Conservation (phyloP, 2,329 filamentous ascomycete species). For the Volutella citrinella region DNA sequence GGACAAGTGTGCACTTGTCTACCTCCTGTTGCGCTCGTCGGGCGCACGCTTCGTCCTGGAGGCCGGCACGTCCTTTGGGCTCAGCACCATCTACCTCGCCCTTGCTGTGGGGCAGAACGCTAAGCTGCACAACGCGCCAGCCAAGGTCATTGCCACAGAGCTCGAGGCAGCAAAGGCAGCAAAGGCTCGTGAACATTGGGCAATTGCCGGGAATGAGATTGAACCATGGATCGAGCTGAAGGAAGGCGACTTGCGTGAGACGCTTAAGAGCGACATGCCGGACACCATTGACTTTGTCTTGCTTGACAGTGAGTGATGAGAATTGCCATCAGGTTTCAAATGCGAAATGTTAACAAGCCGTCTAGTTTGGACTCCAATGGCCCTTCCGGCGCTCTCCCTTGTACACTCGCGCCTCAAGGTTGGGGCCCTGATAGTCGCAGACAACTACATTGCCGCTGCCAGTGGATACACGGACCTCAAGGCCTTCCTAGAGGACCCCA, state of each 20-base stretch:
- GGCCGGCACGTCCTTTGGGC: slow-evolving; percentile 59
- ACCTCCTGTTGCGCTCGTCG: slow-evolving; percentile 48
- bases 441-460: slow-evolving; percentile 42
- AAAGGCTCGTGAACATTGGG: slow-evolving; percentile 53
- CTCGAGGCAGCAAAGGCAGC: slow-evolving; percentile 53
- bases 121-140: slow-evolving; percentile 14
- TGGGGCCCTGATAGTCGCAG: slow-evolving; percentile 47
- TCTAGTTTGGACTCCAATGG: slow-evolving; percentile 54
- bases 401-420: slow-evolving; percentile 41
- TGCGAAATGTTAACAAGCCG: background rate
- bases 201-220: slow-evolving; percentile 45
- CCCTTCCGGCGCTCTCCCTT: slow-evolving; percentile 48
- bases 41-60: slow-evolving; percentile 53
- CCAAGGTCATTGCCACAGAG: slow-evolving; percentile 56
- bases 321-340: background rate
- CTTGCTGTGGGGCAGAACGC: slow-evolving; percentile 52
- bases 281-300: slow-evolving; percentile 54
- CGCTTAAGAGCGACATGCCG: slow-evolving; percentile 42
- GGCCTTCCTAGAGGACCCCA: slow-evolving; percentile 40
- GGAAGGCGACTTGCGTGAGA: slow-evolving; percentile 56
- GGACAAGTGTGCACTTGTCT: slow-evolving; percentile 56
- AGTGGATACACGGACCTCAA: slow-evolving; percentile 46
- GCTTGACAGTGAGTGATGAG: slow-evolving; percentile 53
- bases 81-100: slow-evolving; percentile 61
- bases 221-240: slow-evolving; percentile 52